phyloP scores from a whole-genome alignment of 2,329 filamentous ascomycete genomes.

The Mycosphaerella sp. region DNA sequence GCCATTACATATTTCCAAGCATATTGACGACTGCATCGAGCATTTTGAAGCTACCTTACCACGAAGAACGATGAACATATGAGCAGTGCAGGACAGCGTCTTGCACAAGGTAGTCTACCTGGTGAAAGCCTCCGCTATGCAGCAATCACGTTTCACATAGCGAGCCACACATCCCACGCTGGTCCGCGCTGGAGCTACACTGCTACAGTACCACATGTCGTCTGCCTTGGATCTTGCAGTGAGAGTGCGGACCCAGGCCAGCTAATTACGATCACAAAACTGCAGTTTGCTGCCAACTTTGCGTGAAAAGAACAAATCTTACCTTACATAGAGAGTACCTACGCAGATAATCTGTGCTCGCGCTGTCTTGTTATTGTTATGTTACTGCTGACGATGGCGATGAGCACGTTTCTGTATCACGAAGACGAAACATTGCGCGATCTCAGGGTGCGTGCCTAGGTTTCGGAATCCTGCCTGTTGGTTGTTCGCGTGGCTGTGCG shows the following conservation, averaged over 20 bases:
- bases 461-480: not conserved
- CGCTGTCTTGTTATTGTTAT: not conserved
- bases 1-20: slow-evolving; percentile 4
- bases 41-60: not conserved
- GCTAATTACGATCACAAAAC: not conserved
- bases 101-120: no score
- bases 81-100: no score
- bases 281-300: slow-evolving; percentile 4
- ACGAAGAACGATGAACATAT: no score
- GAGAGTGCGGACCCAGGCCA: not conserved
- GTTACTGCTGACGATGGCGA: slow-evolving; percentile 16
- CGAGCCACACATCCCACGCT: slow-evolving; percentile 3
- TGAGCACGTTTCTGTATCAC: slow-evolving; percentile 24
- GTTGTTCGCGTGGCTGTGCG: not conserved
- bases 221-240: slow-evolving; percentile 6
- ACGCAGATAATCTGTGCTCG: not conserved
- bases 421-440: slow-evolving; percentile 16
- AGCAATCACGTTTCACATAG: not conserved
- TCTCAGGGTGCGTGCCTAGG: slow-evolving; percentile 7
- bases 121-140: not conserved
- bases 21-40: not conserved
- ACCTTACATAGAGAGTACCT: no score
- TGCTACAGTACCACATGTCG: no score
- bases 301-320: not conserved
- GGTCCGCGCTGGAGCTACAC: slow-evolving; percentile 1